These are phyloP conservation scores for Avena sativa DNA, from an alignment of 176 grass and related monocot species.

Conservation along the genomic window DNA sequence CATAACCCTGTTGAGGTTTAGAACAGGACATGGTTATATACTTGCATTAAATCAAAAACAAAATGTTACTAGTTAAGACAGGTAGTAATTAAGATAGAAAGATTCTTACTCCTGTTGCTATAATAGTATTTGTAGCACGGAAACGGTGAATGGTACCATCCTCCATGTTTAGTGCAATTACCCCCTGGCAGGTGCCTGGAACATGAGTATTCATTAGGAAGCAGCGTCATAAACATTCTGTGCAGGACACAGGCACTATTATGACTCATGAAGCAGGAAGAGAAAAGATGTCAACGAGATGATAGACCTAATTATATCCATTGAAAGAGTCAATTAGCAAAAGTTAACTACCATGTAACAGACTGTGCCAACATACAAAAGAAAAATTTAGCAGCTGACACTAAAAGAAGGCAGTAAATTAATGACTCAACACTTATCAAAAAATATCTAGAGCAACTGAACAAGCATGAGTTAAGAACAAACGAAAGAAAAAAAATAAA, in stretches of 20 bases:
- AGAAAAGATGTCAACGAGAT: background rate
- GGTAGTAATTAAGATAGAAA: slow-evolving; percentile 6
- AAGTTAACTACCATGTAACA: background rate
- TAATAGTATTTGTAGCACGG: slow-evolving; percentile 67
- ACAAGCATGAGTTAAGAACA: slow-evolving; percentile 2
- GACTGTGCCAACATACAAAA: background rate
- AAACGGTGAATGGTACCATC: slow-evolving; percentile 83
- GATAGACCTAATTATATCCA: slow-evolving; percentile 6
- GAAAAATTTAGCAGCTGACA: background rate
- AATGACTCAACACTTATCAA: background rate
- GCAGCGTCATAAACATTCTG: slow-evolving; percentile 1
- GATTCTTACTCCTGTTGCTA: slow-evolving; percentile 71
- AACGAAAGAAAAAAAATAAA: slow-evolving; percentile 3
- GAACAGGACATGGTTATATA: slow-evolving; percentile 35
- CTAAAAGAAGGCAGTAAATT: background rate
- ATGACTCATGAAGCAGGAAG: background rate
- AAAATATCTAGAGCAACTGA: slow-evolving; percentile 11
- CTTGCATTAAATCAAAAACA: slow-evolving; percentile 3
- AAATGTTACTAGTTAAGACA: background rate
- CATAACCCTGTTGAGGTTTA: slow-evolving; percentile 64
- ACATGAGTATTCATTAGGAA: slow-evolving; percentile 36
- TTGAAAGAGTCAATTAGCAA: background rate
- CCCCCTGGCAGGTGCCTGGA: slow-evolving; percentile 69
- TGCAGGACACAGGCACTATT: background rate
- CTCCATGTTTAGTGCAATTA: slow-evolving; percentile 87